Conservation (phyloP, 768 basidiomycete species). For the Leccinum boreale region DNA sequence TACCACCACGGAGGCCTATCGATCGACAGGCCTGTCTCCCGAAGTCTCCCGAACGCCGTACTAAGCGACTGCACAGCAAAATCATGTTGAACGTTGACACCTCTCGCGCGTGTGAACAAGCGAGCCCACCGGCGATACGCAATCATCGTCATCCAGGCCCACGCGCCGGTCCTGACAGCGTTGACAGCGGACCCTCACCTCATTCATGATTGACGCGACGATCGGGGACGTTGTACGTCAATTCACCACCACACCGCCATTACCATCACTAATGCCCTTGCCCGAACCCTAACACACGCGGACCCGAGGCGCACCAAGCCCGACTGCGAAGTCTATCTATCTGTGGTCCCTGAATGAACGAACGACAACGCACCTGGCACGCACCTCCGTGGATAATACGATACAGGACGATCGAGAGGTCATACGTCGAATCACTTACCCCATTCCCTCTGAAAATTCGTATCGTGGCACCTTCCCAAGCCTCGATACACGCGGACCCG, state of each 20-base stretch:
- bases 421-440: neutral
- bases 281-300: constrained; percentile 4
- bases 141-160: neutral
- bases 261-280: neutral
- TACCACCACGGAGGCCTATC: neutral
- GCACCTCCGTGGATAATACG: neutral
- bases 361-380: neutral
- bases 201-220: neutral
- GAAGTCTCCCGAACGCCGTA: neutral
- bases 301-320: constrained; percentile 4
- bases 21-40: neutral
- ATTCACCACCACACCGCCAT: neutral
- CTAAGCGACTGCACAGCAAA: neutral
- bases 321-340: neutral
- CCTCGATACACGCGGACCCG: neutral
- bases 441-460: neutral
- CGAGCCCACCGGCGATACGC: neutral
- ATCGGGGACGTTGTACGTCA: neutral
- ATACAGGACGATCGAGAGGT: neutral
- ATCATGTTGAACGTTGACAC: neutral
- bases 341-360: neutral
- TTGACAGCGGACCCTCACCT: neutral
- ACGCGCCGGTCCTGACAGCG: neutral
- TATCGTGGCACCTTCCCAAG: neutral
- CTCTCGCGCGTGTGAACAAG: neutral